These are phyloP conservation scores for Gypsophila paniculata DNA, from an alignment of 179 eudicot species.

Conservation along the genomic window DNA sequence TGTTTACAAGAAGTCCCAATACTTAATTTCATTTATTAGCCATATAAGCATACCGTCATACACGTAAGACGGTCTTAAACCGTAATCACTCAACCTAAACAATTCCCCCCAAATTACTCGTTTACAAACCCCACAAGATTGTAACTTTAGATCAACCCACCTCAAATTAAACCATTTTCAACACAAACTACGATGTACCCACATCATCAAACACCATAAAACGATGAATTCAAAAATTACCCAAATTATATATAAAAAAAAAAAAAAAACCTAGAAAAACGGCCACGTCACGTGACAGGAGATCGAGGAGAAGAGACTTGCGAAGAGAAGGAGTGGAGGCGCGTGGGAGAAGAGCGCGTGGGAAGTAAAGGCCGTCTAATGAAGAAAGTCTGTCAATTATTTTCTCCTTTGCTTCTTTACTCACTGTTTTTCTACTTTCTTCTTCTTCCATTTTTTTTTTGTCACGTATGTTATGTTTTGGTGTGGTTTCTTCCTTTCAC, in stretches of 20 bases:
- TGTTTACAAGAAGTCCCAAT: no score
- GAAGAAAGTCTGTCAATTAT: constrained; percentile 58
- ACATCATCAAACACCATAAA: not conserved
- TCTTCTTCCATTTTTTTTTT: constrained; percentile 16
- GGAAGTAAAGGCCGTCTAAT: constrained; percentile 72
- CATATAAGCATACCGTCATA: no score
- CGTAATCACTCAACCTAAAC: not conserved
- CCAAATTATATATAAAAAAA: not conserved
- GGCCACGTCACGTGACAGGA: constrained; percentile 70
- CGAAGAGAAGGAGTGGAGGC: constrained; percentile 59
- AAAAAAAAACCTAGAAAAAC: constrained; percentile 61
- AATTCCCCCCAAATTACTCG: not conserved
- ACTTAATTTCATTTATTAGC: no score
- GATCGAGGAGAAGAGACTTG: constrained; percentile 66
- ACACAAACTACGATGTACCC: not conserved
- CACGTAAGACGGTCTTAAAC: no score
- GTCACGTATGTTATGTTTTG: no score
- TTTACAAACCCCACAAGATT: not conserved
- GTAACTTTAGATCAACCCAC: not conserved
- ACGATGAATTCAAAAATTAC: not conserved
- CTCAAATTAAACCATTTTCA: not conserved
- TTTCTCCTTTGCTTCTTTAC: constrained; percentile 45
- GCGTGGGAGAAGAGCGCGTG: constrained; percentile 55
- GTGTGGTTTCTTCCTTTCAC: no score
- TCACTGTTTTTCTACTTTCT: constrained; percentile 21